Evolutionary conservation across 2,329 filamentous ascomycete genomes (phyloP), one percentile per base, ranked within the genome.

Genomic region (Paecilomyces variotii): DNA sequence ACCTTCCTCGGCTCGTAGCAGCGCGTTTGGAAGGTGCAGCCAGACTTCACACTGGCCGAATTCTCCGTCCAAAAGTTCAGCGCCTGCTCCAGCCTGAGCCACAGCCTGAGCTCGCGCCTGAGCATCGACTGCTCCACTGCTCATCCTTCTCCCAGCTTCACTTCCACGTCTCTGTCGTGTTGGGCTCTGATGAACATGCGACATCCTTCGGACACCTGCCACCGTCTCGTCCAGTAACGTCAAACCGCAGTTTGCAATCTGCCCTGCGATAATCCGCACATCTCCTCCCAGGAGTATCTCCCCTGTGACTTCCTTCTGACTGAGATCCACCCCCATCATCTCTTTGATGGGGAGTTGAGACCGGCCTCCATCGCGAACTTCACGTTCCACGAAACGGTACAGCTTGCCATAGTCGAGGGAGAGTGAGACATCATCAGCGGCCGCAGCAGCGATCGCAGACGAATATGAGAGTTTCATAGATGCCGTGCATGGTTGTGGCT

Each of bases 391-490:
- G 7, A 69, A 72, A 35, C 76, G 75, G 64, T 75, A 79, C 19
- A 80, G 68, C 60, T 76, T 78, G 35, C 78, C 77, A 64, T 80
- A 80, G 62, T 78, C 76, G 25, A 80, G 67, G 0, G 77, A 78
- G 11, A 75, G 66, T 11, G 71, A 73, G 57, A 80, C 74, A 60
- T 79, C 72, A 58, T 80, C 78, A 32, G 71, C 69, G 28, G 69
- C 67, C 1, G 76, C 76, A 6, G 78, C 75, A 1, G 71, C 69
- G 34, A 77, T 70, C 39, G 69, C 71, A 24, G 70, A 74, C 4
- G 74, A 74, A 59, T 77, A 76, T 14, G 75, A 74, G 51, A 80
- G 65, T 49, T 74, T 74, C 11, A 80, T 64, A 19, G 73, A 76
- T 56, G 76, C 70, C 10, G 70, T 72, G 60, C 76, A 74, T 50